Conservation (phyloP, 1,139 yeast species). For the Saccharomyces hybrid region DNA sequence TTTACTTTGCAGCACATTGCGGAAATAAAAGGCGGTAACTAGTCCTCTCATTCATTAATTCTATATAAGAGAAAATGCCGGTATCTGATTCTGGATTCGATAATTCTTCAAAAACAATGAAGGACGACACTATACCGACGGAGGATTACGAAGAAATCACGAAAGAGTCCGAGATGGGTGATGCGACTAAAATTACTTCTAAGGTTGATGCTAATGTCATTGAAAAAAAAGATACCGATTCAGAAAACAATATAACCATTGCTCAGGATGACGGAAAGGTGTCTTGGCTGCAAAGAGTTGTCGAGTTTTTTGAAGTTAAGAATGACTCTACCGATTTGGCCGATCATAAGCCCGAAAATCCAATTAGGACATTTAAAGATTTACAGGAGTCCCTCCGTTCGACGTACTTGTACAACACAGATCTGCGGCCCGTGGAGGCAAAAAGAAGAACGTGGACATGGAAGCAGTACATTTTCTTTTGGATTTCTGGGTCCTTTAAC, state of each 20-base stretch:
- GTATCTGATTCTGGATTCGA: background rate
- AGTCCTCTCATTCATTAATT: background rate
- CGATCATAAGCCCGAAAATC: constrained; percentile 2
- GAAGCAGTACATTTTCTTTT: constrained; percentile 69
- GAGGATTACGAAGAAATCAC: background rate
- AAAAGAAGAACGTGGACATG: constrained; percentile 68
- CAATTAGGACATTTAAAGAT: background rate
- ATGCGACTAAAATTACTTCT: background rate
- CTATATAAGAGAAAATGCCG: background rate
- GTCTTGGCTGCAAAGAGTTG: constrained; percentile 2
- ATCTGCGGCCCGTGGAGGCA: constrained; percentile 61
- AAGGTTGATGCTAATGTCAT: background rate
- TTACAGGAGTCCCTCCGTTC: constrained; percentile 30
- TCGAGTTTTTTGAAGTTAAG: constrained; percentile 13
- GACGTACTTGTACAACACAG: constrained; percentile 60
- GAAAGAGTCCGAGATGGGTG: background rate
- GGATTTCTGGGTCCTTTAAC: constrained; percentile 84
- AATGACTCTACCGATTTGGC: constrained; percentile 7
- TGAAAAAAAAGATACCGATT: background rate
- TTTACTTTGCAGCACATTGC: background rate
- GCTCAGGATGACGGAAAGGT: background rate
- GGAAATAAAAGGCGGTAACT: background rate
- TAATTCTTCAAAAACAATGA: background rate
- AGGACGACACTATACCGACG: background rate
- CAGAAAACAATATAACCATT: background rate